Conservation (phyloP, 2,329 filamentous ascomycete species). For the Aspergillus neoniger region DNA sequence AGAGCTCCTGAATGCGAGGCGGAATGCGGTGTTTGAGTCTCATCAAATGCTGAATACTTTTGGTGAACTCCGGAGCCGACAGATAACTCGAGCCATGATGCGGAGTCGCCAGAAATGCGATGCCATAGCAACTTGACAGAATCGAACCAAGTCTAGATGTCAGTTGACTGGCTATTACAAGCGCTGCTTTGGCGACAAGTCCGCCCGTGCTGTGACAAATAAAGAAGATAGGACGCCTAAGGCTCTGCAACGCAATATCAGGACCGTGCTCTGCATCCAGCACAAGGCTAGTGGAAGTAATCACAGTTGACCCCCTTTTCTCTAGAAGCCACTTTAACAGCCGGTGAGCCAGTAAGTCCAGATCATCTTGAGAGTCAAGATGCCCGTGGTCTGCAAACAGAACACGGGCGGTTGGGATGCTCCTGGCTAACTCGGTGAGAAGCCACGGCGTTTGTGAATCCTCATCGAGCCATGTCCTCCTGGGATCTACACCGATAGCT, state of each 20-base stretch:
- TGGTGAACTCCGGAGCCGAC: conserved; percentile 58
- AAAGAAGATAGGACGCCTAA: conserved; percentile 58
- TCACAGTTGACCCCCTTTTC: conserved; percentile 25
- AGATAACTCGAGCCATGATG: conserved; percentile 66
- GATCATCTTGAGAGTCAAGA: conserved; percentile 26
- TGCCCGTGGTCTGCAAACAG: conserved; percentile 34
- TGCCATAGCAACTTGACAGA: conserved; percentile 60
- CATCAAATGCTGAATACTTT: conserved; percentile 57
- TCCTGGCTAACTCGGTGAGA: conserved; percentile 22
- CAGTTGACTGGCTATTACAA: conserved; percentile 43
- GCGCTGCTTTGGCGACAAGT: conserved; percentile 59
- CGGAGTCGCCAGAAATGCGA: conserved; percentile 63
- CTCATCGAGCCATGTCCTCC: conserved; percentile 30
- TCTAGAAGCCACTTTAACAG: conserved; percentile 28
- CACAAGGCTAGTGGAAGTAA: background rate
- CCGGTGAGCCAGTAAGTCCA: conserved; percentile 29
- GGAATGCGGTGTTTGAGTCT: conserved; percentile 56
- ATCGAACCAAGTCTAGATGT: conserved; percentile 40
- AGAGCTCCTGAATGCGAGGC: conserved; percentile 51
- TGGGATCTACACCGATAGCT: conserved; percentile 36
- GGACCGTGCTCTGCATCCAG: background rate
- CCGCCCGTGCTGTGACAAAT: conserved; percentile 64
- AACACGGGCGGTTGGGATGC: conserved; percentile 29
- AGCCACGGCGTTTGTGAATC: conserved; percentile 29
- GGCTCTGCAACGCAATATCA: conserved; percentile 15